Evolutionary conservation across 2,329 filamentous ascomycete species (phyloP).

Genomic region (Neonectria neomacrospora): DNA sequence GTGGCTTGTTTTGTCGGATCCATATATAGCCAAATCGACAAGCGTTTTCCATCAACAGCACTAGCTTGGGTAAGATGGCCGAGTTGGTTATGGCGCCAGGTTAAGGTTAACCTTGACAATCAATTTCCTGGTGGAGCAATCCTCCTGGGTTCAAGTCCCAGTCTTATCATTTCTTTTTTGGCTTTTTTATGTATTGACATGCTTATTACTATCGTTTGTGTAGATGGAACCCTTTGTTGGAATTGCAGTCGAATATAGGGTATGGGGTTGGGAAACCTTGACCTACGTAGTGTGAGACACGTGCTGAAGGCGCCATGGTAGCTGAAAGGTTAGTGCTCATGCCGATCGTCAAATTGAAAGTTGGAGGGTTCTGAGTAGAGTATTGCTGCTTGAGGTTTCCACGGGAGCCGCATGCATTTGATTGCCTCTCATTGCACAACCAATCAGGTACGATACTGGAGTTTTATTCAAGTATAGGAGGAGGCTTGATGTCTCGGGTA

Average conservation of each 20-base stretch:
- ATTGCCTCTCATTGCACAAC: too few species aligned
- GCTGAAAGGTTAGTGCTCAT: too few species aligned
- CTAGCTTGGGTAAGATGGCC: conserved; percentile 29
- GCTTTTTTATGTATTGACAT: neutral
- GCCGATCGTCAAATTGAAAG: too few species aligned
- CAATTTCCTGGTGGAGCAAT: conserved; percentile 44
- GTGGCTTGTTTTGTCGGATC: neutral
- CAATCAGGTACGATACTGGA: too few species aligned
- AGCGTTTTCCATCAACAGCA: conserved; percentile 34
- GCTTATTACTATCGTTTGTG: neutral
- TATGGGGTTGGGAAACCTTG: too few species aligned
- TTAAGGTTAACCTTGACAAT: conserved; percentile 43
- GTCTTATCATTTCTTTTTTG: conserved; percentile 40
- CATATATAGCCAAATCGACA: neutral
- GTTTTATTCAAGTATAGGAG: neutral
- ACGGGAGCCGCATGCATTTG: too few species aligned
- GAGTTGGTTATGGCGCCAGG: conserved; percentile 45
- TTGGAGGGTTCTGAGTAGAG: too few species aligned
- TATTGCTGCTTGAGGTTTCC: too few species aligned
- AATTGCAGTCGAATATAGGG: too few species aligned
- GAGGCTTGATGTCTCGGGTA: neutral
- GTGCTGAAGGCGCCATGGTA: too few species aligned
- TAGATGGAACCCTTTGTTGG: too few species aligned
- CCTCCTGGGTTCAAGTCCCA: conserved; percentile 45
- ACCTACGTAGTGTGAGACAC: too few species aligned